These are phyloP conservation scores for Megacollybia platyphylla DNA, from an alignment of 1,284 basidiomycete species.

Conservation along the genomic window DNA sequence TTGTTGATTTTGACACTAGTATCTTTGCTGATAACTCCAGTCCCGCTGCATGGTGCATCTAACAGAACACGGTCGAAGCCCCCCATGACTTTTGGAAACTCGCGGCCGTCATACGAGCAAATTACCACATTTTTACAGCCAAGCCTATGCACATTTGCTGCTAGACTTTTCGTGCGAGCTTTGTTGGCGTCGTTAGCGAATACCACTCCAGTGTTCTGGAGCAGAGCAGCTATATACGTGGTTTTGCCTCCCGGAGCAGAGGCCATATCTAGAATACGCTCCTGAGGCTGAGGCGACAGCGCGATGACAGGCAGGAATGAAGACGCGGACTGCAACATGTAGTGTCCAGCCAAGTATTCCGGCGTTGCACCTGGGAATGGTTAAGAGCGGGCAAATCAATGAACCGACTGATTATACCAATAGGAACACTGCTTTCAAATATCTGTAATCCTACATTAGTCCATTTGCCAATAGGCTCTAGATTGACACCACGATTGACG, in stretches of 20 bases:
- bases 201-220: constrained; percentile 97
- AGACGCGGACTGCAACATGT: constrained; percentile 98
- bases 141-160: constrained; percentile 92
- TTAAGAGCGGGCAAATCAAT: background rate
- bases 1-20: constrained; percentile 97
- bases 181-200: constrained; percentile 98
- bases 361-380: constrained; percentile 69
- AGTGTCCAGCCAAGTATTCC: constrained; percentile 97
- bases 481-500: constrained; percentile 91
- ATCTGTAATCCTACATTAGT: constrained; percentile 96
- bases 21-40: constrained; percentile 98
- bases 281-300: constrained; percentile 84
- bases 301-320: constrained; percentile 99
- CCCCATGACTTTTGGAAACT: constrained; percentile 99
- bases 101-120: constrained; percentile 94
- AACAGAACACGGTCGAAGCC: constrained; percentile 95
- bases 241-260: constrained; percentile 98
- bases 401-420: constrained; percentile 36
- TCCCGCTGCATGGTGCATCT: constrained; percentile 97
- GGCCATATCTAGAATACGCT: constrained; percentile 97
- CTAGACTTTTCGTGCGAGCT: constrained; percentile 88
- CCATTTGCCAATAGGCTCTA: constrained; percentile 99
- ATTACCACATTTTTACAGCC: constrained; percentile 98
- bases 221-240: constrained; percentile 89
- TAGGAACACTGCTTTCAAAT: constrained; percentile 92